Evolutionary conservation across 1,284 basidiomycete genomes (phyloP), one percentile per base, ranked within the genome.

Genomic region (Austroboletus rostrupii): DNA sequence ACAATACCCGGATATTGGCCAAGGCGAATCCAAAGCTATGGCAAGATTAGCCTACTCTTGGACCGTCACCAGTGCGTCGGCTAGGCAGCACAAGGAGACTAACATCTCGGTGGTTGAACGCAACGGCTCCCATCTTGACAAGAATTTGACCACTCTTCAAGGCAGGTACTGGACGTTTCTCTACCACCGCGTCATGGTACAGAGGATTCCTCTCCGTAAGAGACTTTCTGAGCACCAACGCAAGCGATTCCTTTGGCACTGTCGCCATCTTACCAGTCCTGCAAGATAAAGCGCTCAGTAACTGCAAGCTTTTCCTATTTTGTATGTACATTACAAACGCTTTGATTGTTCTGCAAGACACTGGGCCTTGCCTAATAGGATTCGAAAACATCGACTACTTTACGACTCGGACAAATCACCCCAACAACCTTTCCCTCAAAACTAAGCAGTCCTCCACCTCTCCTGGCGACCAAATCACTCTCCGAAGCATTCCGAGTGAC

Each of bases 61-160:
- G 32, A 37, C 43, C 23, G 45, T 20, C 11, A 28, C 45, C 23
- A 38, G 37, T 12, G 13, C 32, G 16, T 16, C 32, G 32, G 12
- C 12, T 38, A 9, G 14, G 14, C 13, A n/a, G 17, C 17, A 17
- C 47, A 13, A 13, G 14, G 39, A 47, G 10, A 69, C 79, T 50
- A 57, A 91, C 88, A 63, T 92, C 90, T 60, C 85, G 73, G 55
- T 84, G 86, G 64, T 92, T 92, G 72, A 89, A 89, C n/a, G 78
- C 81, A 0, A 77, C 85, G 10, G 88, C 87, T 16, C 70, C 70
- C 41, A 88, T 77, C 62, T 77, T 79, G 16, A 90, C 82, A 3
- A 90, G 70, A 1, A 90, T 65, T 61, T 88, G 72, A 2, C 78
- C 82, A 0, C 66, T 53, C 54, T 77, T 71, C 47, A 86, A 71